Evolutionary conservation across 148 eudicot genomes (phyloP), one percentile per base, ranked within the genome.

Genomic region (Selenicereus undatus): DNA sequence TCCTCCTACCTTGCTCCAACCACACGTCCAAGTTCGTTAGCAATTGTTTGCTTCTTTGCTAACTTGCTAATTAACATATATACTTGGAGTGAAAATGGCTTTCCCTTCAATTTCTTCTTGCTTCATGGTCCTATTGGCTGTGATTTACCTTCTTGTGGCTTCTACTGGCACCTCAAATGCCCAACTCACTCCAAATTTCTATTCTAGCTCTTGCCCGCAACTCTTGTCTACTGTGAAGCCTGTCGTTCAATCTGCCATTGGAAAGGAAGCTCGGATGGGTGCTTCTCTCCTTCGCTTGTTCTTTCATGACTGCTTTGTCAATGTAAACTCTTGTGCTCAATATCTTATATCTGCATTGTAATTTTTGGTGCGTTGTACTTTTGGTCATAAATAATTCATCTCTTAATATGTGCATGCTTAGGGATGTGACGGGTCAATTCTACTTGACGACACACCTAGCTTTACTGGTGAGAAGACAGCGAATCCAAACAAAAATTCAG

Each of bases 191-290:
- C 43, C 88, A 13, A 79, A 74, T 77, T 90, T 84, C 80, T 92
- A 94, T 86, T 89, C 92, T 20, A 89, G 74, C 39, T 83, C 98
- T 52, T 94, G 98, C 69, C 98, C 98, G 1, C 83, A 90, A 0
- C 91, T 62, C 11, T 62, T 62, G 2, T 11, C 68, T 1, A 62
- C 68, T 9, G 27, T 62, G 26, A 6, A 18, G 4, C n/a, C 68
- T n/a, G 27, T n/a, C 22, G 68, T 62, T n/a, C 68, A 62, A 22
- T 62, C 27, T n/a, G 68, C 68, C 27, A 62, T 62, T 10, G n/a
- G 24, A 24, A 62, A 62, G 27, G 68, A 62, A 24, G 22, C 68
- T 22, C 68, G 68, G 11, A 62, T 62, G 68, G 68, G 68, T n/a
- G 68, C 68, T 62, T 62, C 68, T n/a, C 26, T 62, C 68, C 68